Percentiles rank a stretch among this genome's conserved stretches.
These are phyloP conservation scores for Kodamaea lidongshanica DNA, from an alignment of 805 yeast genomes.

Conservation along the genomic window DNA sequence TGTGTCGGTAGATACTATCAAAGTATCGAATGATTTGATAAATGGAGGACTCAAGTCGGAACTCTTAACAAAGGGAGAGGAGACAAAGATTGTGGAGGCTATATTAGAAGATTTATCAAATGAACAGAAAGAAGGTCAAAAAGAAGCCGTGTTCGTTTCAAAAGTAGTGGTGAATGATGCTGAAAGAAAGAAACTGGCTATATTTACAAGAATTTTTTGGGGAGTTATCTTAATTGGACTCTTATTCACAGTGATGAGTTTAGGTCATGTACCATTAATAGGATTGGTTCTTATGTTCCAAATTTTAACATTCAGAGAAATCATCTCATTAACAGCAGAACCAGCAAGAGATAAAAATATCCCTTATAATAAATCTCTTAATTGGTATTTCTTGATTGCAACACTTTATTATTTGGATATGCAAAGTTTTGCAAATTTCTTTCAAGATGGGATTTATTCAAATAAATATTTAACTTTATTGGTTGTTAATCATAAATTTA, in stretches of 20 bases:
- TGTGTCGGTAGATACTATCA: no score
- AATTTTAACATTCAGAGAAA: constrained; percentile 81
- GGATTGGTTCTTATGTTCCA: constrained; percentile 67
- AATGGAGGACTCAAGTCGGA: no score
- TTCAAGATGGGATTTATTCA: constrained; percentile 46
- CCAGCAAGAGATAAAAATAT: constrained; percentile 79
- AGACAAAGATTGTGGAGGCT: no score
- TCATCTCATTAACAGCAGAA: constrained; percentile 76
- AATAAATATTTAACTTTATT: constrained; percentile 51
- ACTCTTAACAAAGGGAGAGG: no score
- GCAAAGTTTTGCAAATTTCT: constrained; percentile 66
- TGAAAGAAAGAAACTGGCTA: constrained; percentile 73
- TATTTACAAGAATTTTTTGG: constrained; percentile 86
- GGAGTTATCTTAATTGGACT: constrained; percentile 82
- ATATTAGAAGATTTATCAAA: no score
- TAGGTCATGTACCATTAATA: constrained; percentile 84
- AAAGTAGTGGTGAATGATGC: constrained; percentile 34
- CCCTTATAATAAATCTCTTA: constrained; percentile 75
- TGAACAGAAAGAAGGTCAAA: constrained; percentile 5
- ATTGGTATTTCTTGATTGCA: constrained; percentile 89
- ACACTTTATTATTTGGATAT: constrained; percentile 88
- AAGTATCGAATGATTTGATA: no score
- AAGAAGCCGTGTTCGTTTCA: no score
- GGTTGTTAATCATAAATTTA: constrained; percentile 73
- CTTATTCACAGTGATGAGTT: constrained; percentile 62